These are phyloP conservation scores for Globisporangium irregulare DNA, from an alignment of 352 stramenopile genomes.

Conservation along the genomic window DNA sequence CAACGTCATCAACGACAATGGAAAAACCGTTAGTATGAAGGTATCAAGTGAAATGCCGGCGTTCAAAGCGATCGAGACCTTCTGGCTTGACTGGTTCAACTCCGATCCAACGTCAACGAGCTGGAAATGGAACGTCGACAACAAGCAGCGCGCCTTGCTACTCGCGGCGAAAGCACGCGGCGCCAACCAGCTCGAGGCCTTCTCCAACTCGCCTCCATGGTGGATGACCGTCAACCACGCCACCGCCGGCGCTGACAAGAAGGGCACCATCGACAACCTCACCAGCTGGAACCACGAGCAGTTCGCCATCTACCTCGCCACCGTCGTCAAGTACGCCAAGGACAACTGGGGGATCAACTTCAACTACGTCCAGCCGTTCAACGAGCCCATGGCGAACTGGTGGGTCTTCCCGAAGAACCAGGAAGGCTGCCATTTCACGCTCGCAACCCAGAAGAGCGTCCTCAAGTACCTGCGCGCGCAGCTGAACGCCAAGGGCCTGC, in stretches of 20 bases:
- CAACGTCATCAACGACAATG: conserved; percentile 38
- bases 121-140: conserved; percentile 50
- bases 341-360: conserved; percentile 47
- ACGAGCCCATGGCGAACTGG: conserved; percentile 51
- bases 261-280: conserved; percentile 43
- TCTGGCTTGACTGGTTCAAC: conserved; percentile 54
- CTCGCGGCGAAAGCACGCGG: conserved; percentile 34
- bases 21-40: conserved; percentile 41
- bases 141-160: conserved; percentile 43
- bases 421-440: conserved; percentile 50
- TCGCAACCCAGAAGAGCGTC: conserved; percentile 38
- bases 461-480: conserved; percentile 38
- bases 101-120: conserved; percentile 33
- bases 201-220: conserved; percentile 61
- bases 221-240: conserved; percentile 63
- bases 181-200: conserved; percentile 43
- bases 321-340: conserved; percentile 38
- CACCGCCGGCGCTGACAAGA: conserved; percentile 35
- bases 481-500: conserved; percentile 27
- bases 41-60: conserved; percentile 44
- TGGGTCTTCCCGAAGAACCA: conserved; percentile 44
- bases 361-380: conserved; percentile 56
- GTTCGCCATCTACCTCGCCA: conserved; percentile 48
- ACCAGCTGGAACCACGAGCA: conserved; percentile 42
- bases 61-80: conserved; percentile 55